A percentile compares a stretch with the other conserved stretches of the same genome.
phyloP scores from a whole-genome alignment of 2,329 filamentous ascomycete genomes.

The Fusarium chaquense region DNA sequence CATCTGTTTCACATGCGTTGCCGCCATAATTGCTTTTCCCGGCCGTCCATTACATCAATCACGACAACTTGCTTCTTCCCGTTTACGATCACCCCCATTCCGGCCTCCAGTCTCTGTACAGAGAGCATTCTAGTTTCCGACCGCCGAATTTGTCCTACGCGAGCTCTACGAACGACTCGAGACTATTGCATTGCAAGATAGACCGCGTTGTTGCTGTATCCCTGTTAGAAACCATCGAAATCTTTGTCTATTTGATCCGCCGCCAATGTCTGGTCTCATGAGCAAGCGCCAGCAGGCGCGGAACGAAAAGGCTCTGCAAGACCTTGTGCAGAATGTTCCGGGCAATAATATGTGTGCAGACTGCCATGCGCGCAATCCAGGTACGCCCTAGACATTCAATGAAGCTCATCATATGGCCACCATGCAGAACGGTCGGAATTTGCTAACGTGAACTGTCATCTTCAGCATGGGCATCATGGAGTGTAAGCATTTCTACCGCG shows the following conservation, averaged over 20 bases:
- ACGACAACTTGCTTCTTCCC: slow-evolving; percentile 34
- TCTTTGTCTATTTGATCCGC: slow-evolving; percentile 12
- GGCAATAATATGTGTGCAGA: slow-evolving; percentile 97
- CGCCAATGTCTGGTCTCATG: slow-evolving; percentile 75
- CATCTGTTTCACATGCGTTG: slow-evolving; percentile 37
- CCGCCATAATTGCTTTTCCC: slow-evolving; percentile 39
- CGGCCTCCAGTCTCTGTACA: slow-evolving; percentile 26
- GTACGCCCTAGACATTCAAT: slow-evolving; percentile 62
- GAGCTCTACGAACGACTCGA: slow-evolving; percentile 37
- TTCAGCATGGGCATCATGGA: slow-evolving; percentile 96
- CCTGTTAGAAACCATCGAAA: slow-evolving; percentile 9
- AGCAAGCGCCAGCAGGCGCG: slow-evolving; percentile 98
- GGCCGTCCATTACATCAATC: slow-evolving; percentile 22
- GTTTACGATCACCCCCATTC: slow-evolving; percentile 30
- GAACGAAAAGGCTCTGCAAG: slow-evolving; percentile 92
- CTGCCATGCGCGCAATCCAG: slow-evolving; percentile 90
- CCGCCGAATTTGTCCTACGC: slow-evolving; percentile 27
- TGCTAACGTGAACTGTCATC: slow-evolving; percentile 46
- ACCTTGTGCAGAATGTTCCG: slow-evolving; percentile 83
- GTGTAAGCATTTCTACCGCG: slow-evolving; percentile 68
- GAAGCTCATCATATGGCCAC: slow-evolving; percentile 1
- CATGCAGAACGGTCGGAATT: slow-evolving; percentile 12
- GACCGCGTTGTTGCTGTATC: slow-evolving; percentile 18
- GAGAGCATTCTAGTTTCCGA: slow-evolving; percentile 18
- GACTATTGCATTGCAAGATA: slow-evolving; percentile 36